phyloP scores from a whole-genome alignment of 306 rosid genomes.

The Cucurbita maxima region DNA sequence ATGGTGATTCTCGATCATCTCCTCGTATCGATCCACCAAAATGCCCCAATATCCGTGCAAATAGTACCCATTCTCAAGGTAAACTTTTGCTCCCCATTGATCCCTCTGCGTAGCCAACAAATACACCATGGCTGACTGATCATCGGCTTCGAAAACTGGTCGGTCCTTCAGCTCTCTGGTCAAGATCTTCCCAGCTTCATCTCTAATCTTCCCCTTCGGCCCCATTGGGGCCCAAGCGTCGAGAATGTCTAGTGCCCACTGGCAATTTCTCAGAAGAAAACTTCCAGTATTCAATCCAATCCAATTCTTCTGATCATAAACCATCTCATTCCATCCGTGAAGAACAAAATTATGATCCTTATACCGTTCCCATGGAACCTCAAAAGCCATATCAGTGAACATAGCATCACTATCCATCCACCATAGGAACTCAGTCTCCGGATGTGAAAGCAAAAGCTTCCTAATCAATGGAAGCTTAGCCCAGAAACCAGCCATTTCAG shows the following conservation, averaged over 20 bases:
- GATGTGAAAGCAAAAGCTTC: conserved; percentile 56
- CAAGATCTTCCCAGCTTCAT: conserved; percentile 66
- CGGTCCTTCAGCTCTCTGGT: conserved; percentile 50
- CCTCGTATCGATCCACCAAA: conserved; percentile 75
- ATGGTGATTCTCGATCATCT: conserved; percentile 52
- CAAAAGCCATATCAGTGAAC: conserved; percentile 91
- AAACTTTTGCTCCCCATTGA: conserved; percentile 63
- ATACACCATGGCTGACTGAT: conserved; percentile 80
- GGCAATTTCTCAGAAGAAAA: conserved; percentile 52
- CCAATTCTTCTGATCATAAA: conserved; percentile 69
- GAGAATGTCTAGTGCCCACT: conserved; percentile 74
- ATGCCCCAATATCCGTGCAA: conserved; percentile 88
- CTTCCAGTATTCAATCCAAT: conserved; percentile 80
- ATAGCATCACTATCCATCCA: conserved; percentile 98
- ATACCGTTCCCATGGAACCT: conserved; percentile 77
- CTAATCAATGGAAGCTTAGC: conserved; percentile 73
- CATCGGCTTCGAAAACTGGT: conserved; percentile 81
- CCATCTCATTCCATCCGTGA: conserved; percentile 86
- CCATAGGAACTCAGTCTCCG: conserved; percentile 76
- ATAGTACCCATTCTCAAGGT: conserved; percentile 52
- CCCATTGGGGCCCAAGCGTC: conserved; percentile 98
- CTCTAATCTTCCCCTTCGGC: conserved; percentile 68
- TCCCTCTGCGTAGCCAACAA: conserved; percentile 35
- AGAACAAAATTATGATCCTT: conserved; percentile 51
- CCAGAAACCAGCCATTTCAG: conserved; percentile 94